Base-by-base conservation (phyloP, 345 rosid genomes). In the Lepidium didymum region DNA sequence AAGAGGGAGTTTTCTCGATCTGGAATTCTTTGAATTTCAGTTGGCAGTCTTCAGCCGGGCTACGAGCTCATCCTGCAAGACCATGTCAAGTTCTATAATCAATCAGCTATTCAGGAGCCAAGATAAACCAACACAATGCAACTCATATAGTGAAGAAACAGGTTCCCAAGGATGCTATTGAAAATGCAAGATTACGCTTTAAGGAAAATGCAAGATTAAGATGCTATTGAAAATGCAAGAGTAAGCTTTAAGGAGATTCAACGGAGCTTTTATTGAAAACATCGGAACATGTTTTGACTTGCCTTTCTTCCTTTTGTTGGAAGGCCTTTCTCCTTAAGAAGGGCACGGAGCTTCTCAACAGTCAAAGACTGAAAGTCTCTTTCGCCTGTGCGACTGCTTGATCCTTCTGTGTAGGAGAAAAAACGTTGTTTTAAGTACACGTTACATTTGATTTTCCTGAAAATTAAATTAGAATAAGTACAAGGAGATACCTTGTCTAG, bases 311-410 rank as follows among this genome's bases (percentile, higher is more conserved):
- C 96, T 77, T 69, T 90, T 19, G 75, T 50, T 61, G 96, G 81
- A 77, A 93, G 90, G 53, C 94, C 88, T 52, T 69, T 79, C 73
- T 85, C 96, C 75, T 82, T 93, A 46, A 93, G 87, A 62, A 88
- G 89, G 10, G 83, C 88, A 5, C 97, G 96, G 2, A 93, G 98
- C 78, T 81, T 84, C 77, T 93, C 98, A 4, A 90, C 96, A 0
- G 92, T 93, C 73, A 86, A 79, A 74, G 86, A 82, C 68, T 84
- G 87, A 52, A 78, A 77, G 44, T 88, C 92, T 79, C 59, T 86
- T 37, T 88, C 93, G 25, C 76, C 69, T 46, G 82, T n/a, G 40
- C 77, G 82, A 80, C 81, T 80, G 75, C 75, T 82, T 4, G 96
- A 83, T 44, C 87, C 94, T 55, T 85, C 96, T 90, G 81, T 64